These are phyloP conservation scores for Pythium monospermum DNA, from an alignment of 352 stramenopile species.

Conservation along the genomic window DNA sequence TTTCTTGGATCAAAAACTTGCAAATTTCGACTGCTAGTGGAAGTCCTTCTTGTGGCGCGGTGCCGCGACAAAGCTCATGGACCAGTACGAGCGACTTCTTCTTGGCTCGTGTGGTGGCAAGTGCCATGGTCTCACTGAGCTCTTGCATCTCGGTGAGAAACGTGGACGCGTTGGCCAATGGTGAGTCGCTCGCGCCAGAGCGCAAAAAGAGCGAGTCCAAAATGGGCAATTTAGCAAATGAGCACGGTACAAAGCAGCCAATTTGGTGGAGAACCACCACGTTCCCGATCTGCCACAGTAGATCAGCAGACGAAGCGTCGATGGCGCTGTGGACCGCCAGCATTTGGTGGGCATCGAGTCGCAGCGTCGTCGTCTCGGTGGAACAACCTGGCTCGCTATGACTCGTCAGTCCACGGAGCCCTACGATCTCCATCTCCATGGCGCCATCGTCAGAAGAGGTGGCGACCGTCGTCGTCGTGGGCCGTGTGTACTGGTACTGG, in stretches of 20 bases:
- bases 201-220: conserved; percentile 44
- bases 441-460: too few relatives aligned
- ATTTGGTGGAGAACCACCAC: conserved; percentile 49
- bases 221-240: conserved; percentile 27
- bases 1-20: conserved; percentile 5
- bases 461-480: neutral
- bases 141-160: conserved; percentile 57
- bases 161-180: conserved; percentile 41
- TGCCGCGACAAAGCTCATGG: conserved; percentile 52
- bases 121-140: conserved; percentile 32
- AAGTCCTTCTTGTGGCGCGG: conserved; percentile 13
- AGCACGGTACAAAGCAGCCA: conserved; percentile 55
- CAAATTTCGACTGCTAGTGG: conserved; percentile 14
- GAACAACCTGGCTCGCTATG: neutral
- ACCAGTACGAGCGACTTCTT: conserved; percentile 42
- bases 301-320: too few relatives aligned
- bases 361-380: neutral
- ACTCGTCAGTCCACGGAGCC: neutral
- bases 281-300: conserved; percentile 2
- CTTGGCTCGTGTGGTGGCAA: conserved; percentile 23
- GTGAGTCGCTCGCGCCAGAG: conserved; percentile 37
- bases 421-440: neutral
- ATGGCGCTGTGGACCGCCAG: conserved; percentile 12
- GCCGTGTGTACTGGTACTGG: conserved; percentile 25
- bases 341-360: neutral